Evolutionary conservation across 1,284 basidiomycete genomes (phyloP).

Genomic region (Grifola frondosa): DNA sequence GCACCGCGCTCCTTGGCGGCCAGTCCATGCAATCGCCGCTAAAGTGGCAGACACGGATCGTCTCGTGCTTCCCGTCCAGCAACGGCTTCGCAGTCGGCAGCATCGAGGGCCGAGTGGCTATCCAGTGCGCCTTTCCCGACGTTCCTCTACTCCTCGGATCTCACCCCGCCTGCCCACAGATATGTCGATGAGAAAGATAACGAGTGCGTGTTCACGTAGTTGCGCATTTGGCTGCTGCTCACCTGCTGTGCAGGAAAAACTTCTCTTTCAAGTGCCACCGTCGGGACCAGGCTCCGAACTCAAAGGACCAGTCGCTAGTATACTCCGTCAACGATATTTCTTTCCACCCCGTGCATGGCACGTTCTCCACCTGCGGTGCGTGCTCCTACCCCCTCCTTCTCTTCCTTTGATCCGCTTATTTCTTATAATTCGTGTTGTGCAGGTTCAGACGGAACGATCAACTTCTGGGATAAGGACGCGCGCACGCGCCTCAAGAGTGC

Average conservation of each 20-base stretch:
- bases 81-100: constrained; percentile 92
- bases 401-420: constrained; percentile 11
- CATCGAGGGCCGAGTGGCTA: constrained; percentile 93
- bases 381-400: constrained; percentile 24
- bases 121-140: constrained; percentile 68
- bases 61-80: constrained; percentile 81
- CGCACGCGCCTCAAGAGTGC: constrained; percentile 87
- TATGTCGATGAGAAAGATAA: constrained; percentile 80
- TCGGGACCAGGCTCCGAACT: constrained; percentile 60
- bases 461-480: constrained; percentile 90
- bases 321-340: constrained; percentile 91
- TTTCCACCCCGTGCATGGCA: constrained; percentile 92
- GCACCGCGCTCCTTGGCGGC: too few relatives aligned
- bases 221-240: neutral
- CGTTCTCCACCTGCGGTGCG: constrained; percentile 90
- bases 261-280: constrained; percentile 98
- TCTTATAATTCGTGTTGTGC: constrained; percentile 3
- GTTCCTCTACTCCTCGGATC: neutral
- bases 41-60: constrained; percentile 92
- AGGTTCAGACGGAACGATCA: constrained; percentile 79
- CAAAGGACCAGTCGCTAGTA: constrained; percentile 78
- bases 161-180: constrained; percentile 37
- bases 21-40: constrained; percentile 82
- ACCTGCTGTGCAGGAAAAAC: constrained; percentile 57
- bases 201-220: constrained; percentile 41